Evolutionary conservation across 1,284 basidiomycete species (phyloP).

Genomic region (Microbotryomycetes sp.): DNA sequence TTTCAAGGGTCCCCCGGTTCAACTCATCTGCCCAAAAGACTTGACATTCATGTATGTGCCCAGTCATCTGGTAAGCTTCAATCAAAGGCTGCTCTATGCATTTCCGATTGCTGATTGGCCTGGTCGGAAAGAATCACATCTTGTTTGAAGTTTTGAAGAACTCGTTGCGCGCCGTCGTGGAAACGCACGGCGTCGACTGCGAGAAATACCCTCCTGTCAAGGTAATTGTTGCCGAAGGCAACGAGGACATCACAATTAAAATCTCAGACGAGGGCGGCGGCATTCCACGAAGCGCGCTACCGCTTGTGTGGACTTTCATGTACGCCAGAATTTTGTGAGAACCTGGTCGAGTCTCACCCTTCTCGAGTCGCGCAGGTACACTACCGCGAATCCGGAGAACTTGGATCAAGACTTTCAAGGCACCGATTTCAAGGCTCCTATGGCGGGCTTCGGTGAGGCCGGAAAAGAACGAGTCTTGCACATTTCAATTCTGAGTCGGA

Average conservation of each 20-base stretch:
- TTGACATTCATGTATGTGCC: conserved; percentile 94
- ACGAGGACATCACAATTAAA: conserved; percentile 95
- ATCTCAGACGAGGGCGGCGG: conserved; percentile 95
- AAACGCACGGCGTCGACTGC: conserved; percentile 75
- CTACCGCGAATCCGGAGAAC: conserved; percentile 85
- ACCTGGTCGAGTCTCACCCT: not conserved
- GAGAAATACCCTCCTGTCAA: conserved; percentile 93
- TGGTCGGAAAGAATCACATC: conserved; percentile 60
- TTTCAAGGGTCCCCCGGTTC: conserved; percentile 93
- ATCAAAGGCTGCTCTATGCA: not conserved
- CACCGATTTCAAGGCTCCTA: conserved; percentile 93
- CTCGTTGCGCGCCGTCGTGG: conserved; percentile 92
- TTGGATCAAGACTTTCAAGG: conserved; percentile 81
- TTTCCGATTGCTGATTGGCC: not conserved
- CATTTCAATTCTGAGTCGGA: not conserved
- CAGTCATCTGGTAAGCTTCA: conserved; percentile 55
- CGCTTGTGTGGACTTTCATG: conserved; percentile 95
- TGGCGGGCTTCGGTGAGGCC: conserved; percentile 79
- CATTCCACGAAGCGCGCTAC: conserved; percentile 85
- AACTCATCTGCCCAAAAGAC: conserved; percentile 85
- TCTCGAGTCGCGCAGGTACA: conserved; percentile 57
- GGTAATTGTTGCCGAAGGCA: conserved; percentile 90
- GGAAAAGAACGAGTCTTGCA: conserved; percentile 9
- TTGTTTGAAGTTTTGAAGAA: conserved; percentile 98
- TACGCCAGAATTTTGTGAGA: not conserved